Evolutionary conservation across 495 filamentous ascomycete genomes (phyloP), one percentile per base, ranked within the genome.

Genomic region (Achaetomiella virescens): DNA sequence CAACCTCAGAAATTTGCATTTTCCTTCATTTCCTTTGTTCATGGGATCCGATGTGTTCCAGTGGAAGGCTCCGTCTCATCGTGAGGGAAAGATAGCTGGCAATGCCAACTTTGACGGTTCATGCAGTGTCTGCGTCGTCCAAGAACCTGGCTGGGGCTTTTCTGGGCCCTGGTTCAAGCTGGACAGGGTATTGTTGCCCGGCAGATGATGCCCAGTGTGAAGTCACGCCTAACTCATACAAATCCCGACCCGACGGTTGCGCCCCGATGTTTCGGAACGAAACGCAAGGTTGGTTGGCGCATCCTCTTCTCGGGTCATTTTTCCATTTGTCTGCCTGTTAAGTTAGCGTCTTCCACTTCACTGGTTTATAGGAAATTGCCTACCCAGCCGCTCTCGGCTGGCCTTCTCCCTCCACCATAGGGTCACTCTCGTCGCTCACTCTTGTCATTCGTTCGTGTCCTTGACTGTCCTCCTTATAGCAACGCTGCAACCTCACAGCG

Each of bases 1-100:
- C 27, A 31, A 47, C 41, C 42, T 52, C 38, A 46, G 38, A 55
- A 31, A 48, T 60, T 60, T 60, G 43, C 42, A 52, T 55, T 49
- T 49, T 42, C 21, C 20, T 55, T 59, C 52, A 48, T 52, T 59
- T 42, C 53, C 20, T 24, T 46, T 51, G 21, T 17, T 27, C 8
- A 14, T 10, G 1, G 3, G 22, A 12, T 12, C 22, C 24, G 25
- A 27, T 5, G 24, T 29, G 43, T 4, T 42, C n/a, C 36, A 17
- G 36, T 38, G 3, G 12, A 38, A 31, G 4, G 27, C 27, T 31
- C 9, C 5, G n/a, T n/a, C 9, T 31, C 5, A 9, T 31, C 27
- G 27, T 31, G 27, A 9, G 27, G 27, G 27, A 5, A n/a, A n/a
- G 27, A 9, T 5, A 31, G 27, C 9, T 31, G 27, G 27, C 27